Evolutionary conservation across 1,284 basidiomycete species (phyloP), one percentile per base, ranked within the genome.

Genomic region (Cryptococcus sp.): DNA sequence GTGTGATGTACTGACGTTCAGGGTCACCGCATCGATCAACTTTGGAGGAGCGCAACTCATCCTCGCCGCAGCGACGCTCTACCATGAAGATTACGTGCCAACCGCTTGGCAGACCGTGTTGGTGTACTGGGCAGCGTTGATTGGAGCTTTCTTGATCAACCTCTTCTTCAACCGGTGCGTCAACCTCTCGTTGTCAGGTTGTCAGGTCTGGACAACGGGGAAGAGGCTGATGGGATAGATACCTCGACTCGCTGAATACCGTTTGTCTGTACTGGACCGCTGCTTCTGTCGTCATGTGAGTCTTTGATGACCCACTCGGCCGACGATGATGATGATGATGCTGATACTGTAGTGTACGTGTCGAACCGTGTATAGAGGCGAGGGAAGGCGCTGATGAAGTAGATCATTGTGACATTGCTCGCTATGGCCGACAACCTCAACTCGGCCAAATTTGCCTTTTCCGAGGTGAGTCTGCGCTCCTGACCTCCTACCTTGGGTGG

Each of bases 21-120:
- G 68, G n/a, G 71, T 73, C 34, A 73, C 71, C 1, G 68, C 75
- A 1, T 76, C 75, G 5, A 76, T 77, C 65, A 74, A 72, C 39
- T 77, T 77, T 51, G 75, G 75, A 3, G 74, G 74, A 7, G 66
- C 72, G 16, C 76, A 77, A 53, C 65, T 77, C 10, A 75, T 77
- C 45, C 65, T 76, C 34, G 74, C 74, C 6, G 75, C 72, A 12
- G 71, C 75, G 28, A 75, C 73, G 26, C 63, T 76, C 21, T 76
- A 57, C 62, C 63, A 71, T 48, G 68, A 69, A 11, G 64, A 67
- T 43, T 74, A 70, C 45, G 70, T 71, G 2, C 71, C 71, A 1
- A 73, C 71, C 2, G 57, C 68, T 1, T 74, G 73, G 73, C 73
- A 74, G 52, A 73, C 71, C 0, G 60, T 74, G 23, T 55, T 76